Evolutionary conservation across 2,329 filamentous ascomycete genomes (phyloP).

Genomic region (Ceratocystis cubensis): DNA sequence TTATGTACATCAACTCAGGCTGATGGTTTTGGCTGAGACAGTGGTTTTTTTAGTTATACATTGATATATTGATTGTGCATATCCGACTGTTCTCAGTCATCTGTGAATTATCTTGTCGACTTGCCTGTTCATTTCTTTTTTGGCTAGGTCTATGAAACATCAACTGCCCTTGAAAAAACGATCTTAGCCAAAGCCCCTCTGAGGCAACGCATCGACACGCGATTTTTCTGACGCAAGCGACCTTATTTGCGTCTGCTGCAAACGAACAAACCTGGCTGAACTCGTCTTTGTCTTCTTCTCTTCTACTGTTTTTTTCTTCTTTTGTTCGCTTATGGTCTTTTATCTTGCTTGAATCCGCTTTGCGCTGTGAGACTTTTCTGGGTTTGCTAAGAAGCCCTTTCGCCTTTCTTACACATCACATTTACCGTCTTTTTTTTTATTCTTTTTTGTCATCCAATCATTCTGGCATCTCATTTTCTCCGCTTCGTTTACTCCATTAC

Average conservation of each 20-base stretch:
- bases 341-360: not conserved
- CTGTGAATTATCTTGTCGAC: not conserved
- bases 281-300: not conserved
- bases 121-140: conserved; percentile 8
- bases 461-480: not conserved
- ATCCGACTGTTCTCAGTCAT: not conserved
- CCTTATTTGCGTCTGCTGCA: not conserved
- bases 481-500: not conserved
- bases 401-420: not conserved
- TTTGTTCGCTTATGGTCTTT: not conserved
- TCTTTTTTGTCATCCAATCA: conserved; percentile 3
- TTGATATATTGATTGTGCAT: not conserved
- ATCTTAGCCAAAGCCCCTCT: not conserved
- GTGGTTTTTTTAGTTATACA: not conserved
- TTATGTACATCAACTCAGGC: not conserved
- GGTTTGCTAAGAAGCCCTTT: no score
- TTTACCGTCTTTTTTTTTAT: conserved; percentile 9
- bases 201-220: not conserved
- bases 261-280: not conserved
- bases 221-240: conserved; percentile 13
- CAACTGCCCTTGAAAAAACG: conserved; percentile 1
- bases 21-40: not conserved
- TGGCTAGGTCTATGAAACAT: conserved; percentile 5
- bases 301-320: not conserved
- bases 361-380: not conserved